A percentile compares a stretch with the other conserved stretches of the same genome.
phyloP scores from a whole-genome alignment of 140 eudicot species.

The Anethum foeniculum region DNA sequence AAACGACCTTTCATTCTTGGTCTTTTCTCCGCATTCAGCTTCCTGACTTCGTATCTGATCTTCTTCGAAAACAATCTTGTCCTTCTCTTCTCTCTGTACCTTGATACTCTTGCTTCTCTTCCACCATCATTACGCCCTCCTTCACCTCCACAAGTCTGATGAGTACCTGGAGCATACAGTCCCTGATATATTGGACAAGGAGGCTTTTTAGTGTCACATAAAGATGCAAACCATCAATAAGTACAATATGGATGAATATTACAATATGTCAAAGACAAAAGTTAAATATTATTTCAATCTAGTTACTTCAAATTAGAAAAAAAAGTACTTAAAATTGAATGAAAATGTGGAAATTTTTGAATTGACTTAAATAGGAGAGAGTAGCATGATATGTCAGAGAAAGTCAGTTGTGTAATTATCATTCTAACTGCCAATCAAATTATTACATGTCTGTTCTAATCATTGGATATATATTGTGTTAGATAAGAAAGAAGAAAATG shows the following conservation, averaged over 20 bases:
- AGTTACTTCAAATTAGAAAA: too few relatives aligned
- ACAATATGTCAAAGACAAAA: too few relatives aligned
- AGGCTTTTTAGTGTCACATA: not conserved
- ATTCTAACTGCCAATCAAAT: not conserved
- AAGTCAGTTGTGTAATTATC: not conserved
- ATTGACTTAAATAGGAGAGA: too few relatives aligned
- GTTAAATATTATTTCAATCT: too few relatives aligned
- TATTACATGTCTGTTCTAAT: not conserved
- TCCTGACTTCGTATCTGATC: conserved; percentile 82
- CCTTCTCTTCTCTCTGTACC: conserved; percentile 85
- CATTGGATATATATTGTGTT: not conserved
- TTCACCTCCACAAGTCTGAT: conserved; percentile 20
- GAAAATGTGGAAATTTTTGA: too few relatives aligned
- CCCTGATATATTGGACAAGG: conserved; percentile 23
- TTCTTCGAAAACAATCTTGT: conserved; percentile 76
- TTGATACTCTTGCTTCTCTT: conserved; percentile 77
- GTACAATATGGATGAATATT: not conserved
- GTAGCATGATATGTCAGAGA: too few relatives aligned
- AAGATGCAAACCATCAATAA: not conserved
- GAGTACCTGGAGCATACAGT: conserved; percentile 14
- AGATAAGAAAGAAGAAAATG: not conserved
- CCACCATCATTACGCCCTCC: conserved; percentile 34
- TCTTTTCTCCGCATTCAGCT: conserved; percentile 84
- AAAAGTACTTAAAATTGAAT: too few relatives aligned
- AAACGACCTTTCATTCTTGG: conserved; percentile 95